phyloP scores from a whole-genome alignment of 495 filamentous ascomycete species.

The Neurospora intermedia region DNA sequence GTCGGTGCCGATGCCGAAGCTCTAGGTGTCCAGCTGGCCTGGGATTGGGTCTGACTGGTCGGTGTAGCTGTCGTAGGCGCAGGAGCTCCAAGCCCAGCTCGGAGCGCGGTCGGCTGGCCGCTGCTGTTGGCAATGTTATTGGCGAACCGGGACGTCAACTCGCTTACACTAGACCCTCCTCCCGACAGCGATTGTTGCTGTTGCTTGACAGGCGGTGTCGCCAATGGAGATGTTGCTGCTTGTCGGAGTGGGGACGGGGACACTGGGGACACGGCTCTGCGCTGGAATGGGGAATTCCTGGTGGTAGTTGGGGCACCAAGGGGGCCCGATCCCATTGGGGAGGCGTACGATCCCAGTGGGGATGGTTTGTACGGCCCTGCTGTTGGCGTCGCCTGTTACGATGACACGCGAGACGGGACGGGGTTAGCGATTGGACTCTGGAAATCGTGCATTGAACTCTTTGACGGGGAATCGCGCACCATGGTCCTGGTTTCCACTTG shows the following conservation, averaged over 20 bases:
- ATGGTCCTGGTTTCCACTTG: background rate
- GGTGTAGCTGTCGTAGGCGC: constrained; percentile 2
- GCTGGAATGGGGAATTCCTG: constrained; percentile 65
- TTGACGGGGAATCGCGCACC: background rate
- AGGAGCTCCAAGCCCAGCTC: background rate
- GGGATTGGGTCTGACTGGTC: constrained; percentile 26
- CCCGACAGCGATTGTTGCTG: constrained; percentile 8
- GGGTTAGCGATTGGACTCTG: background rate
- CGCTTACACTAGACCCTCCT: constrained; percentile 19
- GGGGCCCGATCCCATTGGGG: constrained; percentile 57
- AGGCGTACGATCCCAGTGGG: constrained; percentile 26
- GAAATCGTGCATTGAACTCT: background rate
- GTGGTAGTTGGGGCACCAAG: constrained; percentile 42
- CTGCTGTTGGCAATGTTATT: background rate
- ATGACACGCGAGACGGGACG: background rate
- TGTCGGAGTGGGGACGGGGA: constrained; percentile 38
- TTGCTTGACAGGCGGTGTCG: constrained; percentile 32
- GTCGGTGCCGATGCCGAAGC: background rate
- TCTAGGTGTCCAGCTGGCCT: background rate
- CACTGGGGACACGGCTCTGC: constrained; percentile 29
- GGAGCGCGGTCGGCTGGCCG: background rate
- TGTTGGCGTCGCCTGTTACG: constrained; percentile 34
- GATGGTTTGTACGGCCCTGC: constrained; percentile 50
- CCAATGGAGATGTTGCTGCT: constrained; percentile 28
- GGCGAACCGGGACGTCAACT: background rate